Evolutionary conservation across 805 yeast genomes (phyloP).

Genomic region (Candida tallmaniae): DNA sequence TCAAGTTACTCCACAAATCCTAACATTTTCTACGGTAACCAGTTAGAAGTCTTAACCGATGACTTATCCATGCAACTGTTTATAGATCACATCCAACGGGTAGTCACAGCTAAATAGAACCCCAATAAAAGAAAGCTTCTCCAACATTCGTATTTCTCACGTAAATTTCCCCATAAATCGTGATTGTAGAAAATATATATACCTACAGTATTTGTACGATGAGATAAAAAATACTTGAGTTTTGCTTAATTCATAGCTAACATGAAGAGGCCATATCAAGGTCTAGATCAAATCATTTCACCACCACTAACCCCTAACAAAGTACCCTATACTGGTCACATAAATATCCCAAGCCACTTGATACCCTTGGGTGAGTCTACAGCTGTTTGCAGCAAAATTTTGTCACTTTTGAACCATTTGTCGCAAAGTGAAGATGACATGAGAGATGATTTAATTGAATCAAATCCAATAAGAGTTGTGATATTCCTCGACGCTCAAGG

Average conservation of each 20-base stretch:
- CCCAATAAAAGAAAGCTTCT: too few relatives aligned
- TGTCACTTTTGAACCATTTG: background rate
- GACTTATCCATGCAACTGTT: conserved; percentile 93
- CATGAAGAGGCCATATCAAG: conserved; percentile 5
- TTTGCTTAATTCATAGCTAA: too few relatives aligned
- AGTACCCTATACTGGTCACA: background rate
- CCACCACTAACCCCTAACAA: conserved; percentile 7
- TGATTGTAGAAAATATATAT: background rate
- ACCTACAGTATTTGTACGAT: background rate
- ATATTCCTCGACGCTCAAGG: conserved; percentile 31
- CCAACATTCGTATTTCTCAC: background rate
- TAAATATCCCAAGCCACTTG: conserved; percentile 2
- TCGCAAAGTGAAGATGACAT: conserved; percentile 46
- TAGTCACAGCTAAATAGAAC: conserved; percentile 12
- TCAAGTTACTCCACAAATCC: conserved; percentile 55
- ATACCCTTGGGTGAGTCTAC: conserved; percentile 5
- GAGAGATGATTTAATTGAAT: conserved; percentile 82
- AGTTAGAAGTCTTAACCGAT: conserved; percentile 78
- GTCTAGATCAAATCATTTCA: too few relatives aligned
- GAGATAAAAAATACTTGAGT: too few relatives aligned
- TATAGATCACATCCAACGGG: conserved; percentile 79
- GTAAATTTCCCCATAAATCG: background rate
- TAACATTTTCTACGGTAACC: conserved; percentile 11
- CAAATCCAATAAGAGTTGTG: conserved; percentile 13
- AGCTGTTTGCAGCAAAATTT: conserved; percentile 1